Evolutionary conservation across 169 alveolate genomes (phyloP).

Genomic region (Cryptosporidium sp.): DNA sequence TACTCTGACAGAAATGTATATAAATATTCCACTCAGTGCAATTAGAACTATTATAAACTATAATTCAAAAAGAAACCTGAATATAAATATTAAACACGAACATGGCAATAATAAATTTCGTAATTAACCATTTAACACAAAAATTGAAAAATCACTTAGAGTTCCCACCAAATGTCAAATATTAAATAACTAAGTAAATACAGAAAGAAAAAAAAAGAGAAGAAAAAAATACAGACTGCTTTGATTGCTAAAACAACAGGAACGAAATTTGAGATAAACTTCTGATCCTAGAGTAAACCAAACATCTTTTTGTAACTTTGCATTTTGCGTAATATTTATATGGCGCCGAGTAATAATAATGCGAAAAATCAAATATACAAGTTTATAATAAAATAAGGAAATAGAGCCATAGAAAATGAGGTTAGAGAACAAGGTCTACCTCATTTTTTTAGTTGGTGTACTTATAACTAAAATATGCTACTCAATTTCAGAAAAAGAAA

Average conservation of each 20-base stretch:
- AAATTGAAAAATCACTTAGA: neutral
- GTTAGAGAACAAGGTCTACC: neutral
- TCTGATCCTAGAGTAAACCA: no score
- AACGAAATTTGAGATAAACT: neutral
- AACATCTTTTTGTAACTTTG: neutral
- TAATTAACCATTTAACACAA: no score
- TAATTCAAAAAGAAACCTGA: no score
- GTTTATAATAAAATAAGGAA: neutral
- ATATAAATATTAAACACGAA: no score
- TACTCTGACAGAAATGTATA: no score
- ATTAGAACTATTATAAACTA: no score
- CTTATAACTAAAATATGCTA: neutral
- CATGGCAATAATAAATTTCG: no score
- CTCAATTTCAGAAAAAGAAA: neutral
- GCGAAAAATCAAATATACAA: neutral
- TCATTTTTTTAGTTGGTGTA: neutral
- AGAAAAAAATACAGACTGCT: neutral
- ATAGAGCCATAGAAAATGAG: neutral
- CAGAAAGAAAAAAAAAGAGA: neutral
- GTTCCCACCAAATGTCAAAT: neutral
- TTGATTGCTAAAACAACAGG: no score
- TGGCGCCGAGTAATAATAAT: neutral
- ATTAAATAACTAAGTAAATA: no score
- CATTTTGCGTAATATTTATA: neutral
- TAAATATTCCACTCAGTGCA: no score